Base-by-base conservation (phyloP, 129 eudicot species). In the Solidago caesia region DNA sequence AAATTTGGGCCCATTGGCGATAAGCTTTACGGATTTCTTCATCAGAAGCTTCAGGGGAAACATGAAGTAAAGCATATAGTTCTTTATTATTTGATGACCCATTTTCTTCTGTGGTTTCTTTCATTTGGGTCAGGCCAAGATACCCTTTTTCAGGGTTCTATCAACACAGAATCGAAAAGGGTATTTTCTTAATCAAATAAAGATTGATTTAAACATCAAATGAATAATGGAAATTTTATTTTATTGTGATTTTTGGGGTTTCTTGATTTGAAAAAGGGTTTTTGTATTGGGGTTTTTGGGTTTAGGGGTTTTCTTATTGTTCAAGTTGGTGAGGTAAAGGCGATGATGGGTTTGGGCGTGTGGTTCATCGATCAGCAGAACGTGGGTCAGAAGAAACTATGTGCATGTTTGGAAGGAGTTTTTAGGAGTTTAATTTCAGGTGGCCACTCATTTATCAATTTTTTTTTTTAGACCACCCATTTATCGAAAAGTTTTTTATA, bases 1-100 rank as follows among this genome's bases (percentile, higher is more conserved):
- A 94, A 56, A 94, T 66, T 85, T 88, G 96, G 48, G 99, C 68
- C 68, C 68, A 64, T 41, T 64, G 68, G 39, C 68, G 68, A 87
- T 94, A 91, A 62, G 99, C 96, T 84, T 80, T 91, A 70, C 96
- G 86, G 68, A 94, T 94, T 84, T 94, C 99, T 80, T 94, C 99
- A 82, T 89, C 96, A 5, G 99, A 87, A 65, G 99, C 99, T 76
- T 94, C 89, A 7, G 99, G 99, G 7, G 99, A 91, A 6, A 94
- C 68, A 77, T 94, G 82, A 41, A 94, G 91, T 61, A 94, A 48
- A 55, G 97, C 99, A 65, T 94, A 94, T 0, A 94, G 85, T 44
- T 94, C 86, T 63, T 83, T 91, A 52, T 91, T 81, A 61, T 89
- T 81, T 15, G 86, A 83, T 33, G 75, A 82, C 43, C 75, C 89